Base-by-base conservation (phyloP, 1,284 basidiomycete species). In the Ganoderma sinense region DNA sequence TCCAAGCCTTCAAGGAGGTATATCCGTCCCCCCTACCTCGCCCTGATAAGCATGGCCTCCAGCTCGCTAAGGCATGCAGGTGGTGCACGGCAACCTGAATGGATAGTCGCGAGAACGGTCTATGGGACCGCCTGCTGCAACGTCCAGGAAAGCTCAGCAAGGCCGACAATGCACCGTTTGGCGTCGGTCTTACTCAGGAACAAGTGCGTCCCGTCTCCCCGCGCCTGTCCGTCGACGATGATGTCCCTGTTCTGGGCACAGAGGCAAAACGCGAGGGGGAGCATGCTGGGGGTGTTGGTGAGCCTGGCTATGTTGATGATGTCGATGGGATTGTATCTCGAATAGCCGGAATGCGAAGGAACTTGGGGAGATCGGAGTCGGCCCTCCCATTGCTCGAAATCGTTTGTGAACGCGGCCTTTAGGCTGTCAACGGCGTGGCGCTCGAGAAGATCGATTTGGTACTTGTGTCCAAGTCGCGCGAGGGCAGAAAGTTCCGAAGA, bases 381-480 rank as follows among this genome's bases (percentile, higher is more conserved):
- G 53, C 23, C 23, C 23, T 55, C 26, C 53, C 53, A 58, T 18
- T 58, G 14, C 31, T 39, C 56, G 33, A 58, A 16, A 18, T 11
- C 33, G 31, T 58, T 20, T 16, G 31, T 58, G 31, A 58, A 58
- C 31, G 14, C 8, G 10, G 11, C 2, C 33, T 18, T 58, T 31
- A 58, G 20, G 56, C 33, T 18, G 2, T 16, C 33, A 14, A 58
- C 6, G 31, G 56, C 56, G 18, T 58, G 33, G 29, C 29, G 56
- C 56, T 58, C 56, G 45, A 48, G 18, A 20, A 11, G 10, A 23
- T 60, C 62, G 11, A 66, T 29, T 16, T 58, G 40, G 55, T 69
- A 69, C 53, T 66, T 69, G 39, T 66, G 60, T 10, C 45, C 64
- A 10, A 69, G 60, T 10, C 65, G 68, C 10, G 62, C 43, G 43